These are phyloP conservation scores for Scheffersomyces lignicola DNA, from an alignment of 1,139 yeast genomes.

Conservation along the genomic window DNA sequence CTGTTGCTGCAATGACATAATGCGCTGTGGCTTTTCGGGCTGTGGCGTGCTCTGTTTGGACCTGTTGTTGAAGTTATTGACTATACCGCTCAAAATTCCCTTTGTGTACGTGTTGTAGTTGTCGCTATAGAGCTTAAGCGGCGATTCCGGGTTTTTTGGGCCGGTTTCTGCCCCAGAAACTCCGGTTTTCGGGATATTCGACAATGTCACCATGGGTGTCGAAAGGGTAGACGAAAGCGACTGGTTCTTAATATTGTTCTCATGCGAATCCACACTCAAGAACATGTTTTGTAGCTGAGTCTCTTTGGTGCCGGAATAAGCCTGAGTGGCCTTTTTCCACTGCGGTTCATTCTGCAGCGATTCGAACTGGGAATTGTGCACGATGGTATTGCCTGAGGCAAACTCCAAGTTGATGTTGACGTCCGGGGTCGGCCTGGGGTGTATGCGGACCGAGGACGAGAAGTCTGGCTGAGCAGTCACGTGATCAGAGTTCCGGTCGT, in stretches of 20 bases:
- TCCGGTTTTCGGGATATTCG: slow-evolving; percentile 13
- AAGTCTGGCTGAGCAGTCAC: slow-evolving; percentile 12
- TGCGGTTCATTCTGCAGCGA: slow-evolving; percentile 28
- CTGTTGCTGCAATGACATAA: neutral
- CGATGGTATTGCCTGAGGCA: slow-evolving; percentile 33
- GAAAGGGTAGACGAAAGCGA: slow-evolving; percentile 39
- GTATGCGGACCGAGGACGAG: slow-evolving; percentile 32
- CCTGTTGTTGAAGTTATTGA: slow-evolving; percentile 26
- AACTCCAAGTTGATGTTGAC: slow-evolving; percentile 21
- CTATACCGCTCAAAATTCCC: slow-evolving; percentile 33
- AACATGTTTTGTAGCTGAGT: slow-evolving; percentile 36
- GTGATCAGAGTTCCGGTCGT: slow-evolving; percentile 7
- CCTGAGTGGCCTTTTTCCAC: slow-evolving; percentile 38
- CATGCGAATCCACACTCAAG: slow-evolving; percentile 14
- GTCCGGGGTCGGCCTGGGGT: slow-evolving; percentile 17
- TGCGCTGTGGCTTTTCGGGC: neutral
- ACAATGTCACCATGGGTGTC: slow-evolving; percentile 23
- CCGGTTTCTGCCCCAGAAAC: slow-evolving; percentile 20
- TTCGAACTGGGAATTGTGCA: slow-evolving; percentile 30
- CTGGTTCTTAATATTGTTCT: slow-evolving; percentile 17
- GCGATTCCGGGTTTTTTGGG: slow-evolving; percentile 32
- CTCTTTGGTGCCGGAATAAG: slow-evolving; percentile 26
- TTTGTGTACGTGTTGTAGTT: slow-evolving; percentile 46
- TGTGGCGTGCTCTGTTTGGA: slow-evolving; percentile 15
- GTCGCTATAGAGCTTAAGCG: slow-evolving; percentile 40